Conservation (phyloP, 1,284 basidiomycete species). For the Dichomitus squalens region DNA sequence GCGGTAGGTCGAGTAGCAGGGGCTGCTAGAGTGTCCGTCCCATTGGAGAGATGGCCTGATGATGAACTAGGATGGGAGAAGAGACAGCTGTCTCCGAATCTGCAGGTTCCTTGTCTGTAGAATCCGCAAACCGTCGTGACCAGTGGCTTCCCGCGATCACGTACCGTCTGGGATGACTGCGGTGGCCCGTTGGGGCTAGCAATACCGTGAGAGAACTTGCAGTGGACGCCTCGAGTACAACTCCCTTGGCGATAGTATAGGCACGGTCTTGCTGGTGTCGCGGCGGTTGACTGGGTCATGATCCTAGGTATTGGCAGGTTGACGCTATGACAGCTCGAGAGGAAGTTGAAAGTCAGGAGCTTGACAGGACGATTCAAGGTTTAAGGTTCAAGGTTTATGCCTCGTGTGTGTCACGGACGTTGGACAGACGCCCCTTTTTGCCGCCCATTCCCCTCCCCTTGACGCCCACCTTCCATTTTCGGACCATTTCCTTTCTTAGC, state of each 20-base stretch:
- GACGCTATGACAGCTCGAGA: too few relatives aligned
- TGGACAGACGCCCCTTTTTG: too few relatives aligned
- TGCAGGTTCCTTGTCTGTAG: conserved; percentile 8
- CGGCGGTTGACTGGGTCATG: not conserved
- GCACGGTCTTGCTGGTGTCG: not conserved
- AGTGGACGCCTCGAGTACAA: not conserved
- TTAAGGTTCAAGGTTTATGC: too few relatives aligned
- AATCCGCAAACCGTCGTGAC: conserved; percentile 2
- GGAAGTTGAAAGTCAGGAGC: too few relatives aligned
- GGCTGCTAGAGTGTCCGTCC: not conserved
- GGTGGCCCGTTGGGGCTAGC: not conserved
- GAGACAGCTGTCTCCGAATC: conserved; percentile 12
- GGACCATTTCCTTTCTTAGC: too few relatives aligned
- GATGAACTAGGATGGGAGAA: not conserved
- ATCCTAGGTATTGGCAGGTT: too few relatives aligned
- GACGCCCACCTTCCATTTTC: too few relatives aligned
- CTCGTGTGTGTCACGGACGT: too few relatives aligned
- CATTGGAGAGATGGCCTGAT: not conserved
- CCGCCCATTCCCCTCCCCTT: too few relatives aligned
- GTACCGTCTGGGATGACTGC: not conserved
- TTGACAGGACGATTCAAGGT: too few relatives aligned
- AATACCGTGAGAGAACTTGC: not conserved
- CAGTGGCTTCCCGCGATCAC: not conserved
- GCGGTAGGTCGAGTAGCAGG: not conserved
- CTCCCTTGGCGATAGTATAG: not conserved